These are phyloP conservation scores for Fusarium redolens DNA, from an alignment of 2,329 filamentous ascomycete genomes.

Conservation along the genomic window DNA sequence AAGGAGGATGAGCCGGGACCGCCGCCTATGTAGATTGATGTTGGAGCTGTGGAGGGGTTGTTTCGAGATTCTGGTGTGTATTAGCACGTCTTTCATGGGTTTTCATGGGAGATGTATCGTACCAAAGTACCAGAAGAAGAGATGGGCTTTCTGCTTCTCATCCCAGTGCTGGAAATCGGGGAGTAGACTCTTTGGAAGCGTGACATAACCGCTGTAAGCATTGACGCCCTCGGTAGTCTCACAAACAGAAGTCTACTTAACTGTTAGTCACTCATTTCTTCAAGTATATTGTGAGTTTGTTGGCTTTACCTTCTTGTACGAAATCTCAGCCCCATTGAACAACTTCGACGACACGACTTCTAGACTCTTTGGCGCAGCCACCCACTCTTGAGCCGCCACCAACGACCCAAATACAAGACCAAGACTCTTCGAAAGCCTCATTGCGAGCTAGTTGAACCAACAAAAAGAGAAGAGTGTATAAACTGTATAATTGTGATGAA, in stretches of 20 bases:
- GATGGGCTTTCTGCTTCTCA: constrained; percentile 32
- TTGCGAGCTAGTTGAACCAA: neutral
- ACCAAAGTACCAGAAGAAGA: constrained; percentile 60
- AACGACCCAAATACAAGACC: neutral
- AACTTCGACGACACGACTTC: constrained; percentile 10
- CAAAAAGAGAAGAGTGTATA: neutral
- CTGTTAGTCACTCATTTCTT: neutral
- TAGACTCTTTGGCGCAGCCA: constrained; percentile 1
- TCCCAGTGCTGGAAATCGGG: constrained; percentile 44
- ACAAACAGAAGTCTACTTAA: constrained; percentile 32
- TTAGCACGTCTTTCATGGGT: neutral
- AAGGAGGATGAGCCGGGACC: constrained; percentile 71
- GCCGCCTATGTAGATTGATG: constrained; percentile 70
- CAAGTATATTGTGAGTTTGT: too few species aligned
- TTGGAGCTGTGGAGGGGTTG: constrained; percentile 34
- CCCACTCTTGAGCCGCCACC: constrained; percentile 2
- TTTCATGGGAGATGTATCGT: neutral
- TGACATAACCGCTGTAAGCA: constrained; percentile 41
- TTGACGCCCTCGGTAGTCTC: constrained; percentile 40
- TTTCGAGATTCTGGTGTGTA: constrained; percentile 48
- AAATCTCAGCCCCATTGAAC: constrained; percentile 33
- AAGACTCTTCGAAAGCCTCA: neutral
- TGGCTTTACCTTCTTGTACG: constrained; percentile 39
- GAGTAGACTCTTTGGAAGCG: constrained; percentile 35
- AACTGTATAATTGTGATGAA: neutral